Conservation (phyloP, 495 filamentous ascomycete species). For the Penicillium turbatum region DNA sequence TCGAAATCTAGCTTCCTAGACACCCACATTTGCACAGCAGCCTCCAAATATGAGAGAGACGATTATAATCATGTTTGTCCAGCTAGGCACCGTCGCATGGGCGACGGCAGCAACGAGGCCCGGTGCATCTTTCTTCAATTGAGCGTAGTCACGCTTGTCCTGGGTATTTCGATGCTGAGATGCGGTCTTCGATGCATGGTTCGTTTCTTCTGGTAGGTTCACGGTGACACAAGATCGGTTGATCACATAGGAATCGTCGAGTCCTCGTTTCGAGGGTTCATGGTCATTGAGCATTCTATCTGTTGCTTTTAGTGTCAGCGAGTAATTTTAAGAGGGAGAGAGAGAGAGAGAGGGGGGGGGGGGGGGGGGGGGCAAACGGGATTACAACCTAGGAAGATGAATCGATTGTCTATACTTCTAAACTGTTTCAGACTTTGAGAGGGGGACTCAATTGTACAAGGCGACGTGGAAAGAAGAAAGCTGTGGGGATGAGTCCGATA, state of each 20-base stretch:
- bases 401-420: too few relatives aligned
- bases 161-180: not conserved
- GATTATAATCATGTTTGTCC: conserved; percentile 66
- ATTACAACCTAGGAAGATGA: too few relatives aligned
- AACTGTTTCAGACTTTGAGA: too few relatives aligned
- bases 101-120: conserved; percentile 34
- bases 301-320: not conserved
- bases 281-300: conserved; percentile 25
- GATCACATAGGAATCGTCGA: conserved; percentile 6
- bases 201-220: not conserved
- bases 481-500: not conserved
- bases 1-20: not conserved
- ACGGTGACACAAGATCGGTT: not conserved
- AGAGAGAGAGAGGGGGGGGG: too few relatives aligned
- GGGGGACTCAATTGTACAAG: not conserved
- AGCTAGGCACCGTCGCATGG: conserved; percentile 57
- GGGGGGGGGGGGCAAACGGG: too few relatives aligned
- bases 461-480: not conserved
- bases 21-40: conserved; percentile 90
- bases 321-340: not conserved
- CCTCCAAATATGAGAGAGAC: conserved; percentile 91
- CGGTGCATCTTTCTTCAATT: conserved; percentile 65
- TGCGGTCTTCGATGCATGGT: not conserved
- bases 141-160: conserved; percentile 43
- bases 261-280: conserved; percentile 12